Evolutionary conservation across 805 yeast genomes (phyloP), one percentile per base, ranked within the genome.

Genomic region (Saturnispora mendoncae): DNA sequence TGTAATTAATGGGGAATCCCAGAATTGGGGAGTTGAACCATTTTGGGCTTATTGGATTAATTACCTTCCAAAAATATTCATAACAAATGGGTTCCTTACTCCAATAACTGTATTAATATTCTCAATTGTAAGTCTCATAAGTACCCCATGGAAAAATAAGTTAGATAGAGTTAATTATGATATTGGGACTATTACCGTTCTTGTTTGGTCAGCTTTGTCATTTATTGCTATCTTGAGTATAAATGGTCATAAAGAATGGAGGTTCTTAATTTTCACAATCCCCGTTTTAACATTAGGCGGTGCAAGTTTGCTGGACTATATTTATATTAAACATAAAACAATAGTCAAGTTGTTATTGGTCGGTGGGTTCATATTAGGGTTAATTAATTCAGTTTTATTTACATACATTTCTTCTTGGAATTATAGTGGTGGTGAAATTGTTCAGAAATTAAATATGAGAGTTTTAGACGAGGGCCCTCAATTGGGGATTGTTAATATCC

Each of bases 171-270:
- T 49, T 4, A 59, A 56, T 42, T 55, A 57, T 20, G 54, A 56
- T 13, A 52, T 55, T 18, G 51, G 54, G 14, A 45, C 60, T 1
- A 51, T 75, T 28, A 68, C 72, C 31, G 60, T 78, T 5, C 53
- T 79, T 21, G 66, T 73, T 2, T 45, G 72, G 14, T 65, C 85
- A 1, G 63, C 82, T 0, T 32, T 78, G 1, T 38, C 73, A 13
- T 88, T 66, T 54, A 68, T 87, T n/a, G 46, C 65, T 2, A 52
- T 76, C 4, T 70, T 87, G 71, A 86, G 96, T 0, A 57, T 80
- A 39, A 92, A 84, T 58, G 87, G 92, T 3, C 97, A 90, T 53
- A 90, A 90, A 57, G 97, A 90, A 65, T 85, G 94, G 94, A 72
- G 97, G 51, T 90, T 90, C 54, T 76, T 90, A 31, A 66, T 81